Conservation (phyloP, 2,329 filamentous ascomycete species). For the Neopestalotiopsis rosae region DNA sequence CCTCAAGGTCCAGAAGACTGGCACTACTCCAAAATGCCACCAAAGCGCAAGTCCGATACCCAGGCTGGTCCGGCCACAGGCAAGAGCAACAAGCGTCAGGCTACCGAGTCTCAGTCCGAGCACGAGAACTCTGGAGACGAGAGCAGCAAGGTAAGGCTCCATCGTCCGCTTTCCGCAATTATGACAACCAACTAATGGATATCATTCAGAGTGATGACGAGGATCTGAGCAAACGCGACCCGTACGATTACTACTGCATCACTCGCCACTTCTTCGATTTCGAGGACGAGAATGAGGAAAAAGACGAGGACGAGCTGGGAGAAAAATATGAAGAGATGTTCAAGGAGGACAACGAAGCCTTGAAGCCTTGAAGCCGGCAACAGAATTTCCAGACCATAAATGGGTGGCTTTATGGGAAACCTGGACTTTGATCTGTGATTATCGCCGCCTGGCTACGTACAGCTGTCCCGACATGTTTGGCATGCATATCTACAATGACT, state of each 20-base stretch:
- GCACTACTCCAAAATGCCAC: constrained; percentile 2
- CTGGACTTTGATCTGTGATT: constrained; percentile 25
- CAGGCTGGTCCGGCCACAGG: neutral
- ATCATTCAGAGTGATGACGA: constrained; percentile 11
- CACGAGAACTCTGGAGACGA: neutral
- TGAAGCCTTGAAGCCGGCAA: constrained; percentile 15
- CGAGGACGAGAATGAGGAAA: constrained; percentile 27
- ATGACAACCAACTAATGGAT: neutral
- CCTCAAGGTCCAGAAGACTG: no score
- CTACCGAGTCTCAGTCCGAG: neutral
- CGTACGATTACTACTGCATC: constrained; percentile 27
- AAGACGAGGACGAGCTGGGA: constrained; percentile 25
- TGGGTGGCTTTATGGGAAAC: constrained; percentile 26
- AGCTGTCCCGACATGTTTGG: constrained; percentile 33
- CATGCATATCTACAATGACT: constrained; percentile 38
- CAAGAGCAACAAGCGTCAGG: neutral
- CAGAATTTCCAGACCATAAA: constrained; percentile 15
- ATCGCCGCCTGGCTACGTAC: constrained; percentile 25
- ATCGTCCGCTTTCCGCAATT: neutral
- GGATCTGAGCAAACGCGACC: constrained; percentile 19
- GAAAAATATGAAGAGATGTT: constrained; percentile 23
- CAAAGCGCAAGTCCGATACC: constrained; percentile 9
- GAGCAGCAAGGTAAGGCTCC: neutral
- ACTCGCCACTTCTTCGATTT: constrained; percentile 29
- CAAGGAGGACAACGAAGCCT: constrained; percentile 20